These are phyloP conservation scores for Lactarius sp. DNA, from an alignment of 768 basidiomycete genomes.

Conservation along the genomic window DNA sequence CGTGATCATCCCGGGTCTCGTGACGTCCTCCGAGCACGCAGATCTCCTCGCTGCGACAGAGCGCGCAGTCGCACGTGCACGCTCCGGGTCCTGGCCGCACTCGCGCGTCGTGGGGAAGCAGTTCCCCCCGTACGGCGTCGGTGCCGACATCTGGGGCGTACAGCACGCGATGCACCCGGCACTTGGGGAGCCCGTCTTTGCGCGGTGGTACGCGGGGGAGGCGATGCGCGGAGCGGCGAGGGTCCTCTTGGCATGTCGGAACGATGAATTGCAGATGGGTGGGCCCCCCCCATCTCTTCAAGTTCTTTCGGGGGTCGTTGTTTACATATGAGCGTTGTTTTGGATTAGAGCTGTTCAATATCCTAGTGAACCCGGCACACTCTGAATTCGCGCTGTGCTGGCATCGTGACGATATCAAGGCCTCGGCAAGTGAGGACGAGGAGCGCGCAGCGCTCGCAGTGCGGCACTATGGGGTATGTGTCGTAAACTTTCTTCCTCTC, in stretches of 20 bases:
- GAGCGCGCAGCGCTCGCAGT: slow-evolving; percentile 51
- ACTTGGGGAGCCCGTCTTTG: slow-evolving; percentile 54
- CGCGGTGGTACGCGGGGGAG: slow-evolving; percentile 61
- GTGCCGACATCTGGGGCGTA: slow-evolving; percentile 74
- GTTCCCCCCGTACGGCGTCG: slow-evolving; percentile 63
- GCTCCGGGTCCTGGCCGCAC: slow-evolving; percentile 57
- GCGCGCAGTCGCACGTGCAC: slow-evolving; percentile 47
- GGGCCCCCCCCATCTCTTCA: slow-evolving; percentile 23
- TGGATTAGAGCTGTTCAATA: slow-evolving; percentile 61
- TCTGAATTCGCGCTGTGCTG: slow-evolving; percentile 71
- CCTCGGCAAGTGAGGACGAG: slow-evolving; percentile 53
- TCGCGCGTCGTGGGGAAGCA: slow-evolving; percentile 72
- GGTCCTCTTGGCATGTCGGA: slow-evolving; percentile 51
- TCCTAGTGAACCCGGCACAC: slow-evolving; percentile 61
- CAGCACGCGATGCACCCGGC: slow-evolving; percentile 81
- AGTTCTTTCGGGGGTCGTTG: neutral
- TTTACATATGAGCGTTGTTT: neutral
- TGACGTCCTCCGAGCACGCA: slow-evolving; percentile 38
- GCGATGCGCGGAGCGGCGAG: slow-evolving; percentile 41
- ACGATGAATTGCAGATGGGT: slow-evolving; percentile 71
- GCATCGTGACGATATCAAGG: slow-evolving; percentile 73
- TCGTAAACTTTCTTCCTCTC: neutral
- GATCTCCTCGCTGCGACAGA: slow-evolving; percentile 48
- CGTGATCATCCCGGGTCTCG: slow-evolving; percentile 55
- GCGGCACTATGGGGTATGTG: slow-evolving; percentile 59